Base-by-base conservation (phyloP, 2,329 filamentous ascomycete genomes). In the Diaporthe eres region DNA sequence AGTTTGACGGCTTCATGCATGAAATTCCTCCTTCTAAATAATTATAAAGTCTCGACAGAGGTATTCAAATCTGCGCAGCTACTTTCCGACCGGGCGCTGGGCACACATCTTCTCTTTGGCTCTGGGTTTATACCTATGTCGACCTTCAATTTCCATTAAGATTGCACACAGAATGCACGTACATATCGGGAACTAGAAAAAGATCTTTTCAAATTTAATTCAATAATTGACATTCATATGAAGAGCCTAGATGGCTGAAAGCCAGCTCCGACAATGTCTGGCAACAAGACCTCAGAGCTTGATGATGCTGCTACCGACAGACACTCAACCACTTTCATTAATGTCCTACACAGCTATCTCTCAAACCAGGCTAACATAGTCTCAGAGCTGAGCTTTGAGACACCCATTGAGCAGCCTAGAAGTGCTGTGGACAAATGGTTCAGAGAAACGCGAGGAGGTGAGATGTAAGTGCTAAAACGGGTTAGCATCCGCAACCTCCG, bases 401-500 rank as follows among this genome's bases (percentile, higher is more conserved):
- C 44, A 49, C 8, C 19, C 7, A 17, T 19, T 44, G 6, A 22
- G 0, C 44, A 49, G 19, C n/a, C 13, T 44, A 44, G 5, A 8
- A 9, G 5, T 25, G 7, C 13, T 2, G 17, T 19, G 8, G 19
- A 10, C 39, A 44, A 13, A 13, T 19, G 12, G 17, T 13, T 28
- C 12, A 10, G 22, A 42, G 2, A 19, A 42, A 44, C n/a, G 22
- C 7, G n/a, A 19, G 22, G 37, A 42, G 9, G 3, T 17, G 37
- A 47, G 13, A 9, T 67, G 10, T 37, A 51, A 51, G 61, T 67
- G 61, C 61, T 22, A 1, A 67, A 67, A 34, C 12, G 17, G 61
- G 61, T 67, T 67, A 67, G 61, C n/a, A 67, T 19, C 61, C 61
- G 61, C 44, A 67, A 44, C 61, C 8, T 49, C 28, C 17, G 61